A percentile compares a stretch with the other conserved stretches of the same genome.
Conservation (phyloP, 2,329 filamentous ascomycete genomes). For the Pestalotiopsis sp. region DNA sequence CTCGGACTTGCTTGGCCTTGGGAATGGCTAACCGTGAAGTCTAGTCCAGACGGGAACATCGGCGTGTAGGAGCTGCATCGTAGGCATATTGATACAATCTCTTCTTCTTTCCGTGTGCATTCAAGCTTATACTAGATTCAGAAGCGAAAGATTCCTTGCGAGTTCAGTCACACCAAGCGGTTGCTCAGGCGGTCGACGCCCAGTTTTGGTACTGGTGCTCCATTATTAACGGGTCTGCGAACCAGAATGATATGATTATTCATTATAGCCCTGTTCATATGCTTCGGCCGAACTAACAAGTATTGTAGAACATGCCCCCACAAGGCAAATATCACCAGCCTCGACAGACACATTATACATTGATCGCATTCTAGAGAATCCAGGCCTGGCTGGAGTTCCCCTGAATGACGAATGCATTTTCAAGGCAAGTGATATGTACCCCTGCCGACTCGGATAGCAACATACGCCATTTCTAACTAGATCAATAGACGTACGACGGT, state of each 20-base stretch:
- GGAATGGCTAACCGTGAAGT: neutral
- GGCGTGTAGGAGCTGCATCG: constrained; percentile 4
- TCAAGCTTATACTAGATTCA: neutral
- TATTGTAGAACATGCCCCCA: neutral
- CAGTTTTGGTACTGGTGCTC: neutral
- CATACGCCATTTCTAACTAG: neutral
- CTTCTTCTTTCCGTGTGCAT: neutral
- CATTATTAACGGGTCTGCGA: neutral
- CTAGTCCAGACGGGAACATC: neutral
- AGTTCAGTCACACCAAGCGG: constrained; percentile 10
- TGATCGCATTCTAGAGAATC: constrained; percentile 6
- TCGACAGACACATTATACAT: constrained; percentile 4
- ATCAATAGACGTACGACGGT: neutral
- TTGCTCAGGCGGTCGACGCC: constrained; percentile 7
- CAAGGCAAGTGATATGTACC: neutral
- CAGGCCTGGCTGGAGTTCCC: neutral
- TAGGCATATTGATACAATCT: neutral
- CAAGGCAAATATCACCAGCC: neutral
- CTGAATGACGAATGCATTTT: constrained; percentile 7
- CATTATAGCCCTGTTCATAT: neutral
- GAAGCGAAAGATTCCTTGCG: constrained; percentile 5
- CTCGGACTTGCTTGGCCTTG: neutral
- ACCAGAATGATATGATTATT: neutral
- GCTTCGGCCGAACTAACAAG: neutral
- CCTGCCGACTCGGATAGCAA: neutral